phyloP scores from a whole-genome alignment of 169 alveolate genomes.

The Ichthyophthirius multifiliis region DNA sequence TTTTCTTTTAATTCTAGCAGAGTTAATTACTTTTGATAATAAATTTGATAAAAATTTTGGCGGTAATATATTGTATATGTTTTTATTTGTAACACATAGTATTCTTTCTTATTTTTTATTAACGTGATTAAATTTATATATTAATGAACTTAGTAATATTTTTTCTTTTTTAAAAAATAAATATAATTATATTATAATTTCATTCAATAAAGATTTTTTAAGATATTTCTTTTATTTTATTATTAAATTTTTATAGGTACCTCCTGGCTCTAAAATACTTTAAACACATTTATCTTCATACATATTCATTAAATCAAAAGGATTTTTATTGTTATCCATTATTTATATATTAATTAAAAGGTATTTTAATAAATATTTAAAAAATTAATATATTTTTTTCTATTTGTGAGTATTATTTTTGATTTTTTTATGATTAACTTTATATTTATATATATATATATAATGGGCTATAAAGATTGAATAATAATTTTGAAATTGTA shows the following conservation, averaged over 20 bases:
- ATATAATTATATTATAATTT: not conserved
- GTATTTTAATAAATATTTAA: too few species aligned
- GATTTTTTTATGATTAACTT: too few species aligned
- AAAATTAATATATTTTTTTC: too few species aligned
- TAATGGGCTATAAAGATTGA: too few species aligned
- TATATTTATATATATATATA: too few species aligned
- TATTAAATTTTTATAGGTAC: not conserved
- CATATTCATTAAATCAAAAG: not conserved
- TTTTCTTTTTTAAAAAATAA: not conserved
- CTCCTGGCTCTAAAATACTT: conserved; percentile 21
- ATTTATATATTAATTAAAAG: too few species aligned
- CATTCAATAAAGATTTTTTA: not conserved
- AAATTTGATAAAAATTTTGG: conserved; percentile 16
- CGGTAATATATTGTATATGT: conserved; percentile 17
- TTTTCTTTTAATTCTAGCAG: conserved; percentile 31
- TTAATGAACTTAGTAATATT: conserved; percentile 8
- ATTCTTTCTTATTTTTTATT: conserved; percentile 26
- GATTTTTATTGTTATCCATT: conserved; percentile 8
- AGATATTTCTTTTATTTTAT: too few species aligned
- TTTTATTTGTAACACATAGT: conserved; percentile 20
- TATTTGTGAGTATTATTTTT: too few species aligned
- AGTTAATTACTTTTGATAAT: conserved; percentile 20
- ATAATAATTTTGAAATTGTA: too few species aligned
- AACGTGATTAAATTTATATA: conserved; percentile 11
- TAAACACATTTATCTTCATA: not conserved